phyloP scores from a whole-genome alignment of 2,329 filamentous ascomycete genomes.

The Pseudogymnoascus sp. region DNA sequence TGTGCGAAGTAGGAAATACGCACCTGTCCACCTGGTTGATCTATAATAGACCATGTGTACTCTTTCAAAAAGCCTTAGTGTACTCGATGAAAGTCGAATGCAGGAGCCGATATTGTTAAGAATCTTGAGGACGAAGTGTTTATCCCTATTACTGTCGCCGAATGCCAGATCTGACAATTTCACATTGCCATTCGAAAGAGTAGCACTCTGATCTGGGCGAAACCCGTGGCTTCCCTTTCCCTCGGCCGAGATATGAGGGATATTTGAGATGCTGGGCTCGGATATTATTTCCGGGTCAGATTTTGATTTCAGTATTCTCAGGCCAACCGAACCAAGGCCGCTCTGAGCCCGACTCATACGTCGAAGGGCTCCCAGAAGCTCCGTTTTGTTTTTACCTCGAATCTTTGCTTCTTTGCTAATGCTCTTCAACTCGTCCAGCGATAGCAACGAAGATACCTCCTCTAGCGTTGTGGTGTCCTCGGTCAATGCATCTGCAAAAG shows the following conservation, averaged over 20 bases:
- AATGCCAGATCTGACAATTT: not conserved
- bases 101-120: slow-evolving; percentile 70
- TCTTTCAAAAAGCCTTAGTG: slow-evolving; percentile 78
- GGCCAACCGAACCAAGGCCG: slow-evolving; percentile 60
- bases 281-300: not conserved
- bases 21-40: slow-evolving; percentile 78
- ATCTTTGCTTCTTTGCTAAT: slow-evolving; percentile 82
- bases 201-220: not conserved
- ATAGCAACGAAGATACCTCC: slow-evolving; percentile 71
- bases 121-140: slow-evolving; percentile 70
- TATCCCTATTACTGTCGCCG: slow-evolving; percentile 53
- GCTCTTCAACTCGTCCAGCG: slow-evolving; percentile 77
- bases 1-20: not conserved
- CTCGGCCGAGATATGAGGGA: not conserved
- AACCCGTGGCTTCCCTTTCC: too few species aligned
- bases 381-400: slow-evolving; percentile 78
- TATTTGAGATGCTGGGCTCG: not conserved
- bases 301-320: slow-evolving; percentile 44
- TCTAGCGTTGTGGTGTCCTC: slow-evolving; percentile 67
- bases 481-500: slow-evolving; percentile 72
- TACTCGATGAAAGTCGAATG: slow-evolving; percentile 64
- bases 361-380: slow-evolving; percentile 66
- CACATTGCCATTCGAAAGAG: not conserved
- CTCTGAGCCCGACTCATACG: slow-evolving; percentile 64
- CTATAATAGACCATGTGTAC: slow-evolving; percentile 95